These are phyloP conservation scores for Cryptococcus neoformans DNA, from an alignment of 1,284 basidiomycete species.

Conservation along the genomic window DNA sequence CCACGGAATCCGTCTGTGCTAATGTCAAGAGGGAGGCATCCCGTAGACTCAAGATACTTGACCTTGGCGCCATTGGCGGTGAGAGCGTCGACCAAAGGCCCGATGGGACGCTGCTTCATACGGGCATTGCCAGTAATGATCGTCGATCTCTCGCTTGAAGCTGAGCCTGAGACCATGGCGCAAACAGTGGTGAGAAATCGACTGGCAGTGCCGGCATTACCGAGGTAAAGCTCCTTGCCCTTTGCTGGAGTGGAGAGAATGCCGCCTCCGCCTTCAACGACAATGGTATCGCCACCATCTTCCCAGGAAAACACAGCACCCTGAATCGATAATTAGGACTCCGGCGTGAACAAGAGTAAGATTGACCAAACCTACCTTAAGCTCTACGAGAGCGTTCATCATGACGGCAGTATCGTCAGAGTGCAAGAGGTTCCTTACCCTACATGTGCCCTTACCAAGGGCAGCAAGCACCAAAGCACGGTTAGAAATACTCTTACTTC, in stretches of 20 bases:
- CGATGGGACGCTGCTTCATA: constrained; percentile 96
- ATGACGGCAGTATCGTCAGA: constrained; percentile 99
- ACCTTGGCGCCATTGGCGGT: constrained; percentile 76
- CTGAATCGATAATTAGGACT: constrained; percentile 46
- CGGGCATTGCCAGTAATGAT: constrained; percentile 94
- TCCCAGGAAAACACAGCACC: constrained; percentile 90
- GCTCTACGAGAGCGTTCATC: constrained; percentile 88
- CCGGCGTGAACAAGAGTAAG: background rate
- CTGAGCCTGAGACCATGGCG: constrained; percentile 44
- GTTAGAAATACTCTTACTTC: constrained; percentile 96
- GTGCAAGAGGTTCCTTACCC: constrained; percentile 85
- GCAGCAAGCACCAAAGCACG: constrained; percentile 92
- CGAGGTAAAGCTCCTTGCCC: constrained; percentile 89
- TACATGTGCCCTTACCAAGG: constrained; percentile 81
- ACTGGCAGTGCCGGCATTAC: constrained; percentile 96
- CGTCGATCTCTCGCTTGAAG: constrained; percentile 56
- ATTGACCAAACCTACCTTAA: constrained; percentile 60
- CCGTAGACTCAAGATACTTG: constrained; percentile 71
- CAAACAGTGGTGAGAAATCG: constrained; percentile 97
- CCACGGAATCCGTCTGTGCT: constrained; percentile 80
- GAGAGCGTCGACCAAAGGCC: constrained; percentile 91
- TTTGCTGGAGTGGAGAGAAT: constrained; percentile 69
- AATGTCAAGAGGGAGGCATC: constrained; percentile 87
- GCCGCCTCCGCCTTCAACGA: constrained; percentile 85
- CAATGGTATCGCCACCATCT: constrained; percentile 87